Base-by-base conservation (phyloP, 2,329 filamentous ascomycete genomes). In the Nannizziopsis barbatae region DNA sequence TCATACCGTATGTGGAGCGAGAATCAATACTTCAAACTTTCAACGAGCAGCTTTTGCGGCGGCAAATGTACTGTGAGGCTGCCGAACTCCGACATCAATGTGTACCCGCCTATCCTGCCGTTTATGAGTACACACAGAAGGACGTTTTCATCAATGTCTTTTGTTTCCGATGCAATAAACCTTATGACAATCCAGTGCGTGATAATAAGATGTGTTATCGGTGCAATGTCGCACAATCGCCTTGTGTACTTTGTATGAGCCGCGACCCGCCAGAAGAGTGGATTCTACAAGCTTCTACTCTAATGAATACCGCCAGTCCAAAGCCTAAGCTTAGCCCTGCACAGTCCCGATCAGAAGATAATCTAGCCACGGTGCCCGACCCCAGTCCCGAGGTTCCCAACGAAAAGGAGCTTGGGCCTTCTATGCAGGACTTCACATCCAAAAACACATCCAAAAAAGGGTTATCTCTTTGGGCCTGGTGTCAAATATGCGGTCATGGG, bases 401-500 rank as follows among this genome's bases (percentile, higher is more conserved):
- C 41, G 22, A 31, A 30, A 22, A 41, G 12, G 51, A 35, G 11
- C 40, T 12, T 31, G 36, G 7, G n/a, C 36, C 36, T 10, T 38
- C 37, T 14, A 22, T 17, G 8, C 15, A 40, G 49, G 53, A 49
- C 51, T 50, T 30, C 8, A 54, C 58, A 7, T 59, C 60, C 14
- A 58, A 60, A 27, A 60, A 58, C 8, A 54, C 58, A 7, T 59
- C 60, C 14, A 58, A 60, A 27, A 60, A 58, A 48, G 65, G 63
- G 30, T 57, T 65, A 12, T 58, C 60, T 5, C 66, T 78, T 15
- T 79, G 73, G 71, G 71, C 73, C 4, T 74, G 72, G 66, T 83
- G 79, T 59, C 69, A 78, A 56, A 66, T 73, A 10, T 83, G 79
- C 59, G 76, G 76, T 3, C 79, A 83, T 55, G 72, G 74, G 35